Conservation (phyloP, 768 basidiomycete genomes). For the Suillus ampliporus region DNA sequence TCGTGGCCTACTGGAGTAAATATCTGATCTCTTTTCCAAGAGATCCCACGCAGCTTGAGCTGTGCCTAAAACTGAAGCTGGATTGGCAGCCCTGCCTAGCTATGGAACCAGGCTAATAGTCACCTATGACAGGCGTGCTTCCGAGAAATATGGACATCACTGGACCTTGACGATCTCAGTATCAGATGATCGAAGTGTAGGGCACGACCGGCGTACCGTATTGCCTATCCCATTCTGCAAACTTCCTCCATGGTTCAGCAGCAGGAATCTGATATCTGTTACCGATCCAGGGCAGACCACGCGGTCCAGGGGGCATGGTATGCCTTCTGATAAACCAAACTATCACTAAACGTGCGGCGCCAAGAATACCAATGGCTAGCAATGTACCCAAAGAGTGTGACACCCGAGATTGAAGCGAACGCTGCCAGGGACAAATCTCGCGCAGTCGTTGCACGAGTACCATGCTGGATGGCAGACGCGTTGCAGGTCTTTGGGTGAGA, state of each 20-base stretch:
- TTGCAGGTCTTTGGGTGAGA: background rate
- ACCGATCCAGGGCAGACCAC: background rate
- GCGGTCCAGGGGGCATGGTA: background rate
- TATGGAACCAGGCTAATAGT: conserved; percentile 23
- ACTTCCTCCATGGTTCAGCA: background rate
- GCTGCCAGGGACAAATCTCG: background rate
- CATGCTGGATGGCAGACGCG: too few relatives aligned
- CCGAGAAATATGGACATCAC: conserved; percentile 49
- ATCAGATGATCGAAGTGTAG: background rate
- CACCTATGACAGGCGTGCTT: conserved; percentile 44
- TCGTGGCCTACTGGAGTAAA: too few relatives aligned
- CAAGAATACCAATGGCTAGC: background rate
- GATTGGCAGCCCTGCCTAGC: conserved; percentile 17
- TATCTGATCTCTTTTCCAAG: too few relatives aligned
- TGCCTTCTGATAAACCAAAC: background rate
- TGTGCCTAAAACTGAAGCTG: too few relatives aligned
- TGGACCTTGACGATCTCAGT: conserved; percentile 35
- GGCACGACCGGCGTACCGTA: background rate
- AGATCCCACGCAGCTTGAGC: too few relatives aligned
- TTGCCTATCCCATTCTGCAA: background rate
- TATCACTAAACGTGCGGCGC: background rate
- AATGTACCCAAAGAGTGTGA: background rate
- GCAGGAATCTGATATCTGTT: background rate
- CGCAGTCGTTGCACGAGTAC: background rate
- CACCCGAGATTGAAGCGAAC: background rate